phyloP scores from a whole-genome alignment of 345 rosid species.

The Lepidium sativum region DNA sequence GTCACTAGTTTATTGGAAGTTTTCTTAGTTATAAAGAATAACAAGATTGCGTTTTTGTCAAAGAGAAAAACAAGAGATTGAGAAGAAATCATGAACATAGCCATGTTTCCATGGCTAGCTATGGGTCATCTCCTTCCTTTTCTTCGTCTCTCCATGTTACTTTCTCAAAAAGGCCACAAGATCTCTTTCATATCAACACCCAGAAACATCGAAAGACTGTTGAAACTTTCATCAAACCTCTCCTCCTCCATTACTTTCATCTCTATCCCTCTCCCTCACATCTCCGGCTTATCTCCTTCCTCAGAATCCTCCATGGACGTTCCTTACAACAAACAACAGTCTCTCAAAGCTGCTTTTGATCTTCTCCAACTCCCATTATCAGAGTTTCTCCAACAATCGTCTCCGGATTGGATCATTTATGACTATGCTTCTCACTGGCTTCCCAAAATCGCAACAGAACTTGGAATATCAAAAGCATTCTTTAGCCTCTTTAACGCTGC shows the following conservation, averaged over 20 bases:
- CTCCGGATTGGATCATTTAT: constrained; percentile 41
- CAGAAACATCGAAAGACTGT: constrained; percentile 28
- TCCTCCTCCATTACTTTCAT: constrained; percentile 18
- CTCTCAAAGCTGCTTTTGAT: constrained; percentile 44
- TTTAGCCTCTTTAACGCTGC: constrained; percentile 34
- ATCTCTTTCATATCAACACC: constrained; percentile 35
- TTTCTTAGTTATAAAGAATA: too few species aligned
- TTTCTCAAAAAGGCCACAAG: constrained; percentile 35
- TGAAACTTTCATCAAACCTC: constrained; percentile 24
- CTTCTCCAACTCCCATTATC: constrained; percentile 19
- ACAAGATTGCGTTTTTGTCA: too few species aligned
- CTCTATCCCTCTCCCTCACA: constrained; percentile 23
- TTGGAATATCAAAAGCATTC: constrained; percentile 28
- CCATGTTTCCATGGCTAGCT: constrained; percentile 43
- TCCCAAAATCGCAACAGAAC: constrained; percentile 25
- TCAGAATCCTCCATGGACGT: constrained; percentile 41
- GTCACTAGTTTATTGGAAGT: too few species aligned
- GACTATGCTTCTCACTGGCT: constrained; percentile 51
- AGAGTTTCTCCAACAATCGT: constrained; percentile 16
- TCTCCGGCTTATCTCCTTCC: constrained; percentile 5
- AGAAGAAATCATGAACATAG: constrained; percentile 21
- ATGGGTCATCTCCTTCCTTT: constrained; percentile 42
- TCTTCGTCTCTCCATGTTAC: constrained; percentile 29
- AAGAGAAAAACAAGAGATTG: neutral
- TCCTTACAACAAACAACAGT: constrained; percentile 29